phyloP scores from a whole-genome alignment of 2,329 filamentous ascomycete species.

The Chlorencoelia australis region DNA sequence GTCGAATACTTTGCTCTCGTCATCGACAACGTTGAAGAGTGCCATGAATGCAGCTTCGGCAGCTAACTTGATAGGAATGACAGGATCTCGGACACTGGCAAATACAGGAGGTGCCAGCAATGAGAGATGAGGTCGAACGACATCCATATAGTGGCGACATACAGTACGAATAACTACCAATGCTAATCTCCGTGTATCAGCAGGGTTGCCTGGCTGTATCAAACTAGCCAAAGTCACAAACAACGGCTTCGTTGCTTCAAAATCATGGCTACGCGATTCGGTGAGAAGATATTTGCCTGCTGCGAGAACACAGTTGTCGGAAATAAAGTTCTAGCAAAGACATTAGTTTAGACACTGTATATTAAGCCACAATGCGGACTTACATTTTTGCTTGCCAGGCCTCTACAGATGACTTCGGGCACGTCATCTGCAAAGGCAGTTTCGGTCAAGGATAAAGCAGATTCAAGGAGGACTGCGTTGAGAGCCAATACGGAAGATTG shows the following conservation, averaged over 20 bases:
- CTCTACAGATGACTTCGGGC: conserved; percentile 66
- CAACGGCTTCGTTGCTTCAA: conserved; percentile 68
- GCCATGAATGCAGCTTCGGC: conserved; percentile 91
- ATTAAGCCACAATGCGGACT: conserved; percentile 28
- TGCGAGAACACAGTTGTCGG: conserved; percentile 80
- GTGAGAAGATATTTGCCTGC: conserved; percentile 82
- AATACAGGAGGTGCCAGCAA: conserved; percentile 79
- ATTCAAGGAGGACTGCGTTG: conserved; percentile 80
- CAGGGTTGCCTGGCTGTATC: conserved; percentile 67
- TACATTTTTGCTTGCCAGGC: conserved; percentile 67
- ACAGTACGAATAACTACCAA: conserved; percentile 84
- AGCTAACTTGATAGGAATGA: conserved; percentile 91
- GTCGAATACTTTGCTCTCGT: conserved; percentile 79
- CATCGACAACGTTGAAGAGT: conserved; percentile 81
- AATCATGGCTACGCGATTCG: conserved; percentile 53
- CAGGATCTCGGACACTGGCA: conserved; percentile 75
- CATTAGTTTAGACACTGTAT: conserved; percentile 11
- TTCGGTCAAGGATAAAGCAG: conserved; percentile 58
- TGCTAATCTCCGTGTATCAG: conserved; percentile 75
- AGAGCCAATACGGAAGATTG: conserved; percentile 75
- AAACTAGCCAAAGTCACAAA: conserved; percentile 68
- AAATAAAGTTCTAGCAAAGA: conserved; percentile 57
- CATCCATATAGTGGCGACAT: conserved; percentile 66
- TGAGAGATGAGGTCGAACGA: conserved; percentile 71
- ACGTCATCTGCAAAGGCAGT: conserved; percentile 61